Evolutionary conservation across 257 asterid species (phyloP), one percentile per base, ranked within the genome.

Genomic region (Solanum etuberosum): DNA sequence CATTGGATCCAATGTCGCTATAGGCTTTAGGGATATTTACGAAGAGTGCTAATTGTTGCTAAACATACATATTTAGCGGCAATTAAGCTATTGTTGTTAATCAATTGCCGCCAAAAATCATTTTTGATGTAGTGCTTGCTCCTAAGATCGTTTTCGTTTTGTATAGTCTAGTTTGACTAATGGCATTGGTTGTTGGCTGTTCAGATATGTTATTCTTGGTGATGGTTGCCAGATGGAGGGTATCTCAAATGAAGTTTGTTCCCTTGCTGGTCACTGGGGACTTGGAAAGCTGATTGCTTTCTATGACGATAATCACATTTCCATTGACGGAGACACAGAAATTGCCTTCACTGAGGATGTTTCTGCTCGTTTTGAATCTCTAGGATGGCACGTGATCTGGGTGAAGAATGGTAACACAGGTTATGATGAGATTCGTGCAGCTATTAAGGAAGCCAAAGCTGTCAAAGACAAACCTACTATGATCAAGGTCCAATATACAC

Each of bases 171-270:
- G 70, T 84, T 85, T 86, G 83, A 25, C 42, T 51, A 32, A 87
- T 87, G 76, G 72, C 29, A 76, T 74, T 87, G 85, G 43, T 34
- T 35, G 11, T 59, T 68, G 70, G 46, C 35, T 78, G 2, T 34
- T 35, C 82, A 94, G 98, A 85, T 94, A 95, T 86, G 77, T 14
- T 80, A 93, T 95, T 51, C 89, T 93, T 32, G 98, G 98, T 63
- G 98, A 95, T 93, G 98, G 98, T 18, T 95, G 98, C 86, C 97
- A 95, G 90, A 95, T 95, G 99, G 99, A 97, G 95, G 99, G 99
- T 83, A 88, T 97, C 87, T 89, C 99, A 20, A 94, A 97, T 63
- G 99, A 97, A 92, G 99, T 92, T 51, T 91, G 94, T 93, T 95
- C 98, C 90, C 97, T 97, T 74, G 99, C 99, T 90, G 99, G 95